phyloP scores from a whole-genome alignment of 805 yeast species.

The Lachancea thermotolerans region DNA sequence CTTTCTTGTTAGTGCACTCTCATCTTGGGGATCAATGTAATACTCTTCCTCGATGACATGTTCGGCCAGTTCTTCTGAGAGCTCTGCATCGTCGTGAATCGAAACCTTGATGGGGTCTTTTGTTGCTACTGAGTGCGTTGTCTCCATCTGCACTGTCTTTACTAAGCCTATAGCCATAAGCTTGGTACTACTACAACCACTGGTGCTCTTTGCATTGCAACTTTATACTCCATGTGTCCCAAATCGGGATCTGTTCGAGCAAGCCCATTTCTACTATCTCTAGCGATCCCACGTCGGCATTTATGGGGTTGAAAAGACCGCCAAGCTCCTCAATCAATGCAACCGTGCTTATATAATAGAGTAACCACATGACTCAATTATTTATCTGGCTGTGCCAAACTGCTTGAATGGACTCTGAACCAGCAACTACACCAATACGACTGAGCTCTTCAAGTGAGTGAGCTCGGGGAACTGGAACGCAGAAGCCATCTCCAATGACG shows the following conservation, averaged over 20 bases:
- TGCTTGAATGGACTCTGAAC: too few species aligned
- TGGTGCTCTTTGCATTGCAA: too few species aligned
- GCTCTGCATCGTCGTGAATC: neutral
- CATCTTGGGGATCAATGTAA: slow-evolving; percentile 13
- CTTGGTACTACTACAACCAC: neutral
- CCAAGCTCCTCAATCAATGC: neutral
- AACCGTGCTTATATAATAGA: too few species aligned
- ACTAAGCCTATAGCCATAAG: neutral
- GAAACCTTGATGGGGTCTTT: slow-evolving; percentile 1
- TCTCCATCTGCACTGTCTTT: neutral
- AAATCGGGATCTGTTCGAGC: neutral
- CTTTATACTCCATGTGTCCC: too few species aligned
- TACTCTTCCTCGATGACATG: slow-evolving; percentile 4
- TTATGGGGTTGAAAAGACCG: slow-evolving; percentile 2
- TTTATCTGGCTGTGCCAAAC: neutral
- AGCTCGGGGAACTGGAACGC: too few species aligned
- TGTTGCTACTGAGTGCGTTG: neutral
- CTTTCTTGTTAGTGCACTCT: slow-evolving; percentile 23
- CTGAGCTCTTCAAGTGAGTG: too few species aligned
- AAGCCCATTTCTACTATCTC: neutral
- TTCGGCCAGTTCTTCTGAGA: slow-evolving; percentile 5
- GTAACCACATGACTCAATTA: too few species aligned
- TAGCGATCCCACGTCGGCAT: too few species aligned
- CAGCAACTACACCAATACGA: too few species aligned
- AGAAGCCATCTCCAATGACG: too few species aligned